These are phyloP conservation scores for Blastomyces silverae DNA, from an alignment of 2,329 filamentous ascomycete genomes.

Conservation along the genomic window DNA sequence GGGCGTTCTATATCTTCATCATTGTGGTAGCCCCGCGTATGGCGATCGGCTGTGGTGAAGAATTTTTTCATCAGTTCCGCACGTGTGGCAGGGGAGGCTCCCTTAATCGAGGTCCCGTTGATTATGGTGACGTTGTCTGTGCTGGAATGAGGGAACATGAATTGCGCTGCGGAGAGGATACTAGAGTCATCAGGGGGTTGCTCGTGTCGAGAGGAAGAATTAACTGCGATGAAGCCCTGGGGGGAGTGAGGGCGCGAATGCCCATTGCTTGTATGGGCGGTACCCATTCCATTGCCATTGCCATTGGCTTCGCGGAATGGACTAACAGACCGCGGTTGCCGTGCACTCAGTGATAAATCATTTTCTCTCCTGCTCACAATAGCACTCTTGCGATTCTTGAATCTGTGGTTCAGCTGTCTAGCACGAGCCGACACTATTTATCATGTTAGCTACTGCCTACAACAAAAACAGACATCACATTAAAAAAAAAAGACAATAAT, in stretches of 20 bases:
- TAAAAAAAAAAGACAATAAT: constrained; percentile 8
- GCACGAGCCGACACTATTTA: constrained; percentile 59
- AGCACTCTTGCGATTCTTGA: constrained; percentile 67
- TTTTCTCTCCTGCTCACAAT: constrained; percentile 58
- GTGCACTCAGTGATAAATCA: constrained; percentile 31
- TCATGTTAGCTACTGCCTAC: constrained; percentile 17
- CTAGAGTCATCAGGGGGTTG: constrained; percentile 33
- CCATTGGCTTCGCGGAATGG: constrained; percentile 37
- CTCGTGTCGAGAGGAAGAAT: constrained; percentile 40
- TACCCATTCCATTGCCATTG: constrained; percentile 24
- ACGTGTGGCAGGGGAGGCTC: constrained; percentile 51
- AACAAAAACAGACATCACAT: constrained; percentile 7
- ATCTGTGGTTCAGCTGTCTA: constrained; percentile 70
- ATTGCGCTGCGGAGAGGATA: constrained; percentile 33
- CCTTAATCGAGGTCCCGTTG: constrained; percentile 45
- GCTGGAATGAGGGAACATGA: constrained; percentile 38
- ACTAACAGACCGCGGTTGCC: constrained; percentile 31
- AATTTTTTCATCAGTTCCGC: constrained; percentile 59
- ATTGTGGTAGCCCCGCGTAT: constrained; percentile 33
- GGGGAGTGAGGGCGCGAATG: constrained; percentile 40
- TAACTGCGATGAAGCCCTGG: constrained; percentile 55
- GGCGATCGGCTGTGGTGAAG: constrained; percentile 53
- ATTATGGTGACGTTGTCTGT: constrained; percentile 45
- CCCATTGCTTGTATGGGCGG: constrained; percentile 27
- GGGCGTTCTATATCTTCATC: constrained; percentile 25